Evolutionary conservation across 139 green algal genomes (phyloP), one percentile per base, ranked within the genome.

Genomic region (Dunaliella primolecta): DNA sequence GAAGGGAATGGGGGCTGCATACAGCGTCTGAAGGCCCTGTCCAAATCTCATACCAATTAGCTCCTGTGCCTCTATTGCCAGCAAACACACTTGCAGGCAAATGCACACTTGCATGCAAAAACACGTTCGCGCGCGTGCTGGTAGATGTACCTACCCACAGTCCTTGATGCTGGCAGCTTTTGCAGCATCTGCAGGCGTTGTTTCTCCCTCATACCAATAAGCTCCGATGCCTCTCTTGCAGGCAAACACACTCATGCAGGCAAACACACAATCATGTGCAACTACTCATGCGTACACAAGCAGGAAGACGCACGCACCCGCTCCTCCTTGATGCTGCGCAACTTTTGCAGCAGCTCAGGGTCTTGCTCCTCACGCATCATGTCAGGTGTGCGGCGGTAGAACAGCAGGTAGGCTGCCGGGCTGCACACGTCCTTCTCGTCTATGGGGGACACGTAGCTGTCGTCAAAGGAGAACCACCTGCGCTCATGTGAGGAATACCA

Each of bases 381-480:
- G 2, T 83, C 88, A 38, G 82, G 30, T 0, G 83, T 87, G 38
- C 94, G 91, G 23, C 91, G 87, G 87, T 99, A 99, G 89, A 99
- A 99, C 11, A 99, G 93, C 75, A 99, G 85, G 84, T 99, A 99
- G 1, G 95, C 97, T 11, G 95, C 92, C 27, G 84, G 70, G 29
- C 79, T 86, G 57, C 32, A 70, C 76, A 95, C 90, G 24, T 83
- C 57, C 21, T 82, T 75, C 23, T 75, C 36, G 0, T 84, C 36
- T 38, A 89, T 84, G 0, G 71, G 27, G 0, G 77, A 85, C 0
- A 96, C 90, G 56, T 89, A 77, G 84, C 83, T 92, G 91, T 99
- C 96, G 80, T 99, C 95, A 88, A 97, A 99, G 70, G 83, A 90
- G 87, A 96, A 93, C 96, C 97, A 98, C 30, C 88, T 90, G 80